A percentile compares a stretch with the other conserved stretches of the same genome.
Conservation (phyloP, 306 rosid genomes). For the Vigna hirtella region DNA sequence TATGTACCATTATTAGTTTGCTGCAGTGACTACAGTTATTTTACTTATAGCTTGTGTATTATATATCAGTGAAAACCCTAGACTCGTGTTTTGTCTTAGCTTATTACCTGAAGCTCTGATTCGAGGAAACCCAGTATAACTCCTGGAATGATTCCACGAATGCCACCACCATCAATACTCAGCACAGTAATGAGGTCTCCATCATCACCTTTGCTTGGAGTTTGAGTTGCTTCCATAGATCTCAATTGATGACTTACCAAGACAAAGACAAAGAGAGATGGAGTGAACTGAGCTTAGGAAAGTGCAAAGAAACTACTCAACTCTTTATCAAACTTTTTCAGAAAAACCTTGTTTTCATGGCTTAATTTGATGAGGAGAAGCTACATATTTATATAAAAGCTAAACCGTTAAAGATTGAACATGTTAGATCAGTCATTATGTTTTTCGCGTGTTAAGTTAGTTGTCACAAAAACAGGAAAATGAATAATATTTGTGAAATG, state of each 20-base stretch:
- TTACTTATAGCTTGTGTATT: too few relatives aligned
- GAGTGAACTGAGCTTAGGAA: background rate
- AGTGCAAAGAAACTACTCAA: background rate
- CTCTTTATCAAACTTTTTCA: background rate
- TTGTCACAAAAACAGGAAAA: too few relatives aligned
- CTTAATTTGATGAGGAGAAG: background rate
- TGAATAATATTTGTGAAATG: too few relatives aligned
- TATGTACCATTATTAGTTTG: background rate
- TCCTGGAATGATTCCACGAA: slow-evolving; percentile 66
- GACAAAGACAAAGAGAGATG: background rate
- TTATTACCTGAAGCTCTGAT: slow-evolving; percentile 63
- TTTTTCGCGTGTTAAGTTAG: too few relatives aligned
- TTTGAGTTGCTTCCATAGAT: slow-evolving; percentile 45
- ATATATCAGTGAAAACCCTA: too few relatives aligned
- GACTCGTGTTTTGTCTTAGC: too few relatives aligned
- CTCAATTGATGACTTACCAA: background rate
- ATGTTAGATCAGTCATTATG: too few relatives aligned
- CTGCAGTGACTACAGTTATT: background rate
- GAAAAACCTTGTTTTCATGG: background rate
- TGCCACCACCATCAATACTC: slow-evolving; percentile 72
- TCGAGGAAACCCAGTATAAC: slow-evolving; percentile 55
- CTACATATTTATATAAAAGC: background rate
- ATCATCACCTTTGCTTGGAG: slow-evolving; percentile 44
- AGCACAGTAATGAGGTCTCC: slow-evolving; percentile 61
- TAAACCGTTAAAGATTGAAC: background rate